Conservation (phyloP, 2,329 filamentous ascomycete species). For the Lecanosticta acicola region DNA sequence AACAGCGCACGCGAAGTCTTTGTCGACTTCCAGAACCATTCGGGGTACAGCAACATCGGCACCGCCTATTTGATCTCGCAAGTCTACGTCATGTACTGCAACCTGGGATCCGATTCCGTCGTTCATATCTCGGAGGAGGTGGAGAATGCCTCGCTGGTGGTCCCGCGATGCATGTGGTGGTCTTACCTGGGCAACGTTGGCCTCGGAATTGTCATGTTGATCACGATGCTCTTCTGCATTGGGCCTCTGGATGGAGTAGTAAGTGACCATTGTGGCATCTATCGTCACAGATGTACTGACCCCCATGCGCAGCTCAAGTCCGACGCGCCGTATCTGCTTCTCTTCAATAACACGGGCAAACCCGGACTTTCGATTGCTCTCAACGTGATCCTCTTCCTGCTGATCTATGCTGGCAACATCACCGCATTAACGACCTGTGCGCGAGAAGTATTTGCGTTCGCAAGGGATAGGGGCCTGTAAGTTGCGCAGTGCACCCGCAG, state of each 20-base stretch:
- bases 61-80: slow-evolving; percentile 29
- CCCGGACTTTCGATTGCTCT: slow-evolving; percentile 21
- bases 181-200: slow-evolving; percentile 22
- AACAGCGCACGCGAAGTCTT: slow-evolving; percentile 31
- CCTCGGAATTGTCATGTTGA: slow-evolving; percentile 21
- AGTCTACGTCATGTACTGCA: slow-evolving; percentile 25
- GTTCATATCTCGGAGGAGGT: slow-evolving; percentile 34
- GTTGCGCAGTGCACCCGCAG: slow-evolving; percentile 8
- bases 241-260: slow-evolving; percentile 26
- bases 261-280: slow-evolving; percentile 3
- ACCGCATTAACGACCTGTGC: slow-evolving; percentile 39
- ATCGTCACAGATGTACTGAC: not conserved
- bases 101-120: slow-evolving; percentile 26
- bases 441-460: slow-evolving; percentile 41
- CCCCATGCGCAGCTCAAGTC: slow-evolving; percentile 17
- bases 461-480: slow-evolving; percentile 34
- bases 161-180: slow-evolving; percentile 30
- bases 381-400: slow-evolving; percentile 25
- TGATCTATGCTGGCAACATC: slow-evolving; percentile 24
- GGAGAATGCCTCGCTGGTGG: slow-evolving; percentile 26
- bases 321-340: slow-evolving; percentile 22
- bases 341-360: slow-evolving; percentile 27
- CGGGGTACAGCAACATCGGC: slow-evolving; percentile 28
- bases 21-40: slow-evolving; percentile 24
- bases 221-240: slow-evolving; percentile 30